These are phyloP conservation scores for Iodosphaeria phyllophila DNA, from an alignment of 2,329 filamentous ascomycete species.

Conservation along the genomic window DNA sequence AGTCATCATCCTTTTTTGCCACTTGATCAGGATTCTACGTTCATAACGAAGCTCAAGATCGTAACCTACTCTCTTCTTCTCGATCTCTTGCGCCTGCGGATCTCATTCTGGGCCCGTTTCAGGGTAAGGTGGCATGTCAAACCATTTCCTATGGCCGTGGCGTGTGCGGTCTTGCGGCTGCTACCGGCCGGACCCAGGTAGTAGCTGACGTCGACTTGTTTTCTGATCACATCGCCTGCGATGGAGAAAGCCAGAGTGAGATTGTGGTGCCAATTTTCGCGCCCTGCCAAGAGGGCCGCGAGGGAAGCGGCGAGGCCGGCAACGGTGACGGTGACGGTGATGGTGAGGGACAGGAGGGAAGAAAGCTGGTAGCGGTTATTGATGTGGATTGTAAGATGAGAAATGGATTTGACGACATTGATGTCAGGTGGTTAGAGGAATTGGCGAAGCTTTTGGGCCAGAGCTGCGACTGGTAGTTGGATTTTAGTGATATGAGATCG, in stretches of 20 bases:
- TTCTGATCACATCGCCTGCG: constrained; percentile 68
- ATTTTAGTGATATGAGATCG: no score
- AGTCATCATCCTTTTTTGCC: constrained; percentile 1
- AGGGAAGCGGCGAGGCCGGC: no score
- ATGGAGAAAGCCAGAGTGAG: constrained; percentile 58
- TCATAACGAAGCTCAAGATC: no score
- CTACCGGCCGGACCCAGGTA: constrained; percentile 40
- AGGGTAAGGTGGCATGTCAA: constrained; percentile 66
- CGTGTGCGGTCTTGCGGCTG: constrained; percentile 57
- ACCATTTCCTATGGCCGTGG: constrained; percentile 54
- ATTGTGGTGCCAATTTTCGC: constrained; percentile 58
- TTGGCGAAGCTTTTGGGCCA: constrained; percentile 39
- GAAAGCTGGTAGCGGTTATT: constrained; percentile 51
- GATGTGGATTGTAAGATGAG: constrained; percentile 58
- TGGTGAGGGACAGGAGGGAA: no score
- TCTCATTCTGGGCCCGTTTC: constrained; percentile 63
- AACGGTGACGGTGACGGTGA: constrained; percentile 10
- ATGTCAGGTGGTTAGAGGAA: constrained; percentile 45
- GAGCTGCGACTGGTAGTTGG: constrained; percentile 49
- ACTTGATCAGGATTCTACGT: constrained; percentile 48
- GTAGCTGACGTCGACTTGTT: constrained; percentile 54
- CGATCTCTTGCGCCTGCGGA: constrained; percentile 18
- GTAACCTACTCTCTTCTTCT: no score
- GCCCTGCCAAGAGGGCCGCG: no score
- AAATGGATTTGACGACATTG: constrained; percentile 50